Conservation (phyloP, 768 basidiomycete species). For the Multifurca ochricompacta region DNA sequence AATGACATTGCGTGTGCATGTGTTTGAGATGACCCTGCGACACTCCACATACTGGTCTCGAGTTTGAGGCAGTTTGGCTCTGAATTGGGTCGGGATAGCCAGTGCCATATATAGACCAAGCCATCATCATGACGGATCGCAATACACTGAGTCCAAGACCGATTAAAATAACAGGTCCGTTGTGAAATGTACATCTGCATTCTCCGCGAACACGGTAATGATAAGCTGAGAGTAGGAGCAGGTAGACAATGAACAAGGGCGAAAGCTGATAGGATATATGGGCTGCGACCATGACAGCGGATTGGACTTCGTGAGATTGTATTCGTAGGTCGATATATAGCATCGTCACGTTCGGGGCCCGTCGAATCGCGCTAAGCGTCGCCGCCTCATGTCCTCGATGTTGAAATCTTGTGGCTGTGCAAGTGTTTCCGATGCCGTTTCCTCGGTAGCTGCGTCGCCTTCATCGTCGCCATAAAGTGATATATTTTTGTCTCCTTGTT, state of each 20-base stretch:
- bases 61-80: too few species aligned
- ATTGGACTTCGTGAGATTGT: not conserved
- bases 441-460: slow-evolving; percentile 8
- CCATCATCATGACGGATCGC: not conserved
- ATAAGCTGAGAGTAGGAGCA: not conserved
- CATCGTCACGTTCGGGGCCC: not conserved
- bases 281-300: not conserved
- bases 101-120: not conserved
- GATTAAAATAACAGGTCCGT: not conserved
- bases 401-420: not conserved
- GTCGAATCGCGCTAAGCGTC: slow-evolving; percentile 29
- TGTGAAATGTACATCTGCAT: not conserved
- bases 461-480: not conserved
- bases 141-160: not conserved
- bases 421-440: slow-evolving; percentile 10
- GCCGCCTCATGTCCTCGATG: slow-evolving; percentile 29
- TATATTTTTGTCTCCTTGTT: not conserved
- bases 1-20: not conserved
- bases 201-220: not conserved
- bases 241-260: not conserved
- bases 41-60: too few species aligned
- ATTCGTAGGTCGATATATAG: not conserved
- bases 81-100: too few species aligned
- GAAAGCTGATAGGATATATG: not conserved
- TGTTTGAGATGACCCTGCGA: not conserved